Percentiles rank a stretch among this genome's conserved stretches.
Evolutionary conservation across 192 early-diverging fungal genomes (phyloP).

Genomic region (Entophlyctis luteolus): DNA sequence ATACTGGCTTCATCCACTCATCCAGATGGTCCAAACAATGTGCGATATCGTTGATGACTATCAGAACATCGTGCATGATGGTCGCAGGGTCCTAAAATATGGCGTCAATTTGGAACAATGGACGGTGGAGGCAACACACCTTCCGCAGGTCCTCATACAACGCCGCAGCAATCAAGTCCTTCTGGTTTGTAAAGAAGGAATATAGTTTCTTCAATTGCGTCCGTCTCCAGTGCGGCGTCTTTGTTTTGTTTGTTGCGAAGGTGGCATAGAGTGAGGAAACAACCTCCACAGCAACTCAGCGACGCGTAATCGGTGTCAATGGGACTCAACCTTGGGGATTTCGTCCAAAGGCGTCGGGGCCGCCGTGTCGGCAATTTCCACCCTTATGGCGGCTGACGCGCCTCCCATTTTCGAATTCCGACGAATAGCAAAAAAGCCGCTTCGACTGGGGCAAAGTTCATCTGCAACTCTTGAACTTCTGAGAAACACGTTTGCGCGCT

Average conservation of each 20-base stretch:
- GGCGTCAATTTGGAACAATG: too few species aligned
- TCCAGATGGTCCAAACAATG: conserved; percentile 37
- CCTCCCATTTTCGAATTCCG: too few species aligned
- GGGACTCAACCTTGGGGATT: conserved; percentile 15
- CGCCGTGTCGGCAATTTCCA: too few species aligned
- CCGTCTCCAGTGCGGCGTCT: conserved; percentile 28
- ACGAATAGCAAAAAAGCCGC: too few species aligned
- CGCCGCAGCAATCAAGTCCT: conserved; percentile 29
- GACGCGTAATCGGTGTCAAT: too few species aligned
- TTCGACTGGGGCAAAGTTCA: too few species aligned
- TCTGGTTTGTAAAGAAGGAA: conserved; percentile 29
- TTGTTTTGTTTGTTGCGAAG: conserved; percentile 32
- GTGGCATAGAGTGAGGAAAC: too few species aligned
- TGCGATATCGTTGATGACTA: conserved; percentile 33
- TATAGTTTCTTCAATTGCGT: conserved; percentile 30
- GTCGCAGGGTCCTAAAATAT: conserved; percentile 10
- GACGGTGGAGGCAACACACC: background rate
- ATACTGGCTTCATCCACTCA: conserved; percentile 32
- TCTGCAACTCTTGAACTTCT: too few species aligned
- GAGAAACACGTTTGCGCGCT: too few species aligned
- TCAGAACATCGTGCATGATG: conserved; percentile 21
- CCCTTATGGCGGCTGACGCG: too few species aligned
- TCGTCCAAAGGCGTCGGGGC: conserved; percentile 5
- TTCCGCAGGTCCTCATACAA: conserved; percentile 27
- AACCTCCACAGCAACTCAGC: too few species aligned